A percentile compares a stretch with the other conserved stretches of the same genome.
phyloP scores from a whole-genome alignment of 1,284 basidiomycete genomes.

The Austroboletus niveus region DNA sequence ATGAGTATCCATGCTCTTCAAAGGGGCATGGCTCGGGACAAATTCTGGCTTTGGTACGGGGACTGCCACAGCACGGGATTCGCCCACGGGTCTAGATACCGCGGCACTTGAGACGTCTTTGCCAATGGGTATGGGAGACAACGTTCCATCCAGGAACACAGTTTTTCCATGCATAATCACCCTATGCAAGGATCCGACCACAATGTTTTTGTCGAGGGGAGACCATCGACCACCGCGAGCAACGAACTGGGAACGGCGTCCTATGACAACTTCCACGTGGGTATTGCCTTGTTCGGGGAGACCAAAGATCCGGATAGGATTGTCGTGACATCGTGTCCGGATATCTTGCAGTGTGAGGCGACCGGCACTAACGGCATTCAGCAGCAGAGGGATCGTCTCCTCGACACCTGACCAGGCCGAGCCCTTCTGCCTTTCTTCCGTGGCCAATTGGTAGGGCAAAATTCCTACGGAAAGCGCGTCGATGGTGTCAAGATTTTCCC shows the following conservation, averaged over 20 bases:
- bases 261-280: constrained; percentile 91
- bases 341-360: constrained; percentile 86
- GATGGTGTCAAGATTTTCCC: constrained; percentile 83
- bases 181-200: constrained; percentile 83
- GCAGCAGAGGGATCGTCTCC: constrained; percentile 85
- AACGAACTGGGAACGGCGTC: constrained; percentile 67
- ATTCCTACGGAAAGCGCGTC: constrained; percentile 92
- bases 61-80: constrained; percentile 15
- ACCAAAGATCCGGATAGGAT: constrained; percentile 90
- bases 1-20: constrained; percentile 22
- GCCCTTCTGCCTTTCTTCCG: constrained; percentile 63
- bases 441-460: constrained; percentile 77
- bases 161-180: constrained; percentile 94
- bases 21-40: constrained; percentile 27
- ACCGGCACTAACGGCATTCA: constrained; percentile 83
- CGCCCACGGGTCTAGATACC: constrained; percentile 44
- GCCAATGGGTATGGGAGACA: constrained; percentile 62
- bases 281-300: constrained; percentile 86
- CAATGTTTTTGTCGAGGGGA: constrained; percentile 67
- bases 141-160: constrained; percentile 85
- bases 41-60: constrained; percentile 29
- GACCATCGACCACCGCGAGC: constrained; percentile 70
- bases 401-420: constrained; percentile 81
- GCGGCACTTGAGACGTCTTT: constrained; percentile 80
- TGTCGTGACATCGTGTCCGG: constrained; percentile 80